These are phyloP conservation scores for Hordeum marinum DNA, from an alignment of 176 grass and related monocot genomes.

Conservation along the genomic window DNA sequence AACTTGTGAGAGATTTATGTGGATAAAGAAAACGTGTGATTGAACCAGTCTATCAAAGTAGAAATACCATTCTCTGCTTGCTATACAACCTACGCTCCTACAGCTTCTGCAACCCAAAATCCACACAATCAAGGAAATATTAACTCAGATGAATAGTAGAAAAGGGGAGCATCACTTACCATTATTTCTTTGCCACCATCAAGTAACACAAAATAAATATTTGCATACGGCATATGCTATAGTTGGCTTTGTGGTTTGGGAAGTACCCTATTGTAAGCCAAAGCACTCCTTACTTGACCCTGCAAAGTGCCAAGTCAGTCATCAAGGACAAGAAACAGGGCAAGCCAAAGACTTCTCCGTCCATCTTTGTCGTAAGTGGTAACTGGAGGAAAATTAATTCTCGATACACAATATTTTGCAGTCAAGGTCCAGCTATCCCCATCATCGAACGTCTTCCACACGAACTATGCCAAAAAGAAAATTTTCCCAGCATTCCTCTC, in stretches of 20 bases:
- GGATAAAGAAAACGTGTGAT: neutral
- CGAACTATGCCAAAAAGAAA: neutral
- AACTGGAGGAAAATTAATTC: too few relatives aligned
- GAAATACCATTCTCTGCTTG: too few relatives aligned
- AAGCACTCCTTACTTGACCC: neutral
- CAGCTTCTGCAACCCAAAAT: neutral
- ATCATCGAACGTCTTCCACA: neutral
- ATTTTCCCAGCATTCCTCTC: neutral
- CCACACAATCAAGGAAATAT: neutral
- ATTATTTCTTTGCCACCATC: neutral
- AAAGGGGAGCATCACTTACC: neutral
- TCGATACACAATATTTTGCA: neutral
- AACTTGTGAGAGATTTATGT: neutral
- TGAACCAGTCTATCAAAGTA: neutral
- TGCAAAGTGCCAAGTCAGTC: neutral
- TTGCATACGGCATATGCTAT: neutral
- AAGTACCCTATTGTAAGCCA: neutral
- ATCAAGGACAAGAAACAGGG: neutral
- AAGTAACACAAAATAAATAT: too few relatives aligned
- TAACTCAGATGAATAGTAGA: neutral
- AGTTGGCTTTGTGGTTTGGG: neutral
- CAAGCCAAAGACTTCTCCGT: neutral
- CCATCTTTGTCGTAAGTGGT: neutral
- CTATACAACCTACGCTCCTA: too few relatives aligned
- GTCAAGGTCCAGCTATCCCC: neutral